Evolutionary conservation across 2,329 filamentous ascomycete genomes (phyloP), one percentile per base, ranked within the genome.

Genomic region (Penicillium expansum): DNA sequence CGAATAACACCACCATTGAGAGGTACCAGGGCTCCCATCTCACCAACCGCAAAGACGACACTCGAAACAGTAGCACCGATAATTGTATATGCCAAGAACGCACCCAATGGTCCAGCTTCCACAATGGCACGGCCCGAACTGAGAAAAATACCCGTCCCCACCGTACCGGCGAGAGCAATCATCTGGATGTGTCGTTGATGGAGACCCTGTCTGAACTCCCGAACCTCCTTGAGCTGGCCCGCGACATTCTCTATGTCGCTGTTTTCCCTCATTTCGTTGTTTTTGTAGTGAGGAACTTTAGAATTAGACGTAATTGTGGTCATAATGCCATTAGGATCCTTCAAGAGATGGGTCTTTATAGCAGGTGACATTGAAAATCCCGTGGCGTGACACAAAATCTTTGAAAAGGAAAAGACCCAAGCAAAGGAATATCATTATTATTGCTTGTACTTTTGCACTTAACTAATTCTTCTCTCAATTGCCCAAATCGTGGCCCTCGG

Each of bases 81-180:
- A 39, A 75, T 66, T 0, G 66, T 41, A 52, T 78, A 78, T n/a
- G 69, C 74, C 9, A 79, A 57, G 14, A 71, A 67, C 0, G 68
- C 68, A 4, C 70, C 69, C 9, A 70, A 43, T 16, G 73, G 73
- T 2, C 73, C 73, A 16, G 67, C 65, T 33, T 62, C 62, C 1
- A 67, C 65, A 41, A 75, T 69, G 10, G 71, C 71, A 37, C 59
- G 58, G 2, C 73, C 73, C n/a, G 69, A 73, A 38, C 71, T 67
- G 8, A 75, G 64, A 32, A 76, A 75, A 1, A 75, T 66, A 47
- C 73, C 72, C 1, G 72, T 75, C 8, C 73, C 72, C 37, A 75
- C 71, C 5, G 70, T 73, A 30, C 74, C 72, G 2, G 72, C 72
- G 20, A 76, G 61, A 14, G 73, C 71, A 44, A 75, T 74, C 71